phyloP scores from a whole-genome alignment of 441 rosid genomes.

The Populus tomentosa region DNA sequence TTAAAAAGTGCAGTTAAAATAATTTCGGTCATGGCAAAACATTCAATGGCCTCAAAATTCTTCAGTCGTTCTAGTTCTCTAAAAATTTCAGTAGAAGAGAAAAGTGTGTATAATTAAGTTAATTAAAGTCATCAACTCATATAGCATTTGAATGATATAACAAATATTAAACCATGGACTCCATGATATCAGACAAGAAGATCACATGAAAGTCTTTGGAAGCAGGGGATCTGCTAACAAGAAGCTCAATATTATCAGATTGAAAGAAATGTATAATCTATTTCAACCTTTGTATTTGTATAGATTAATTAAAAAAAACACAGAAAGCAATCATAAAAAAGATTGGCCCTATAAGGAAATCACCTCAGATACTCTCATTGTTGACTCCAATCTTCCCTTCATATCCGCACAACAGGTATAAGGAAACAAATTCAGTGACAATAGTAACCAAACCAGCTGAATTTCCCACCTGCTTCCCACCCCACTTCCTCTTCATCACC shows the following conservation, averaged over 20 bases:
- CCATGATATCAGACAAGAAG: neutral
- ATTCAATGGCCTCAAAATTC: neutral
- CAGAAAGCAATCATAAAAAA: neutral
- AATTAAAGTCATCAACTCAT: neutral
- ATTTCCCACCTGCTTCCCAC: conserved; percentile 47
- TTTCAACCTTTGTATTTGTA: neutral
- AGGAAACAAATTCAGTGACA: conserved; percentile 40
- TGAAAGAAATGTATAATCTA: neutral
- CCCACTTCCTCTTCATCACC: conserved; percentile 30
- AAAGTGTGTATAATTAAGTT: too few species aligned
- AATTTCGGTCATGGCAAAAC: neutral
- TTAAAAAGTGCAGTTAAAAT: neutral
- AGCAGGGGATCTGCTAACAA: neutral
- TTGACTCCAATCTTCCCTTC: neutral
- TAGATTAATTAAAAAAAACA: neutral
- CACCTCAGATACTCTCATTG: neutral
- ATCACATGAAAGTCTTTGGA: neutral
- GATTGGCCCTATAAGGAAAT: neutral
- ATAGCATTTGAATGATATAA: neutral
- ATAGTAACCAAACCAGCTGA: conserved; percentile 71
- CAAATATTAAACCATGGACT: neutral
- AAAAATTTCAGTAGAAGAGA: neutral
- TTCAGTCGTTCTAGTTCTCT: neutral
- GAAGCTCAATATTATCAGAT: neutral
- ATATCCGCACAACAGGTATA: neutral